phyloP scores from a whole-genome alignment of 1,284 basidiomycete genomes.

The Mycosarcoma mackinlayi region DNA sequence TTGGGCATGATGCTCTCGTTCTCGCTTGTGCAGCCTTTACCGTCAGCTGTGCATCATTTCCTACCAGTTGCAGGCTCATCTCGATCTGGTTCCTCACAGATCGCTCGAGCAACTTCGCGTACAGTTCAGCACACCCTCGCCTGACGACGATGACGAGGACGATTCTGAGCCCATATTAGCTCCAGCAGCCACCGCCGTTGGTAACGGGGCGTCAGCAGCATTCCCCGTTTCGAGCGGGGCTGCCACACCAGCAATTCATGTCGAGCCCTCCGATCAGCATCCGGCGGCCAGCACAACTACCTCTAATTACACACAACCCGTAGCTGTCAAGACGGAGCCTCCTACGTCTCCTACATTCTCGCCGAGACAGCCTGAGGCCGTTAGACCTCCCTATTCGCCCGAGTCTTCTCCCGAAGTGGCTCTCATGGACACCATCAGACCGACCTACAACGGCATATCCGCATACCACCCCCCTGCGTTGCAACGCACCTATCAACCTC shows the following conservation, averaged over 20 bases:
- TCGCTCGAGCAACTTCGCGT: constrained; percentile 31
- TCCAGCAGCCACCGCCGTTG: background rate
- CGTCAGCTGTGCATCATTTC: constrained; percentile 48
- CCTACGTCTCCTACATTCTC: constrained; percentile 20
- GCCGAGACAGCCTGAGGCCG: background rate
- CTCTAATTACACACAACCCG: background rate
- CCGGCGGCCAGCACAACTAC: background rate
- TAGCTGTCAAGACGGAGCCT: constrained; percentile 29
- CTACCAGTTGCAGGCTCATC: constrained; percentile 47
- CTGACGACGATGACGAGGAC: constrained; percentile 4
- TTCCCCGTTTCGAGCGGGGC: constrained; percentile 10
- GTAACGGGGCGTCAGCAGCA: background rate
- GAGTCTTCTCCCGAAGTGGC: constrained; percentile 47
- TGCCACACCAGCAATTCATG: background rate
- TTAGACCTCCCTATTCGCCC: constrained; percentile 22
- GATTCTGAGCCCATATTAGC: constrained; percentile 4
- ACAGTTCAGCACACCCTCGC: constrained; percentile 26
- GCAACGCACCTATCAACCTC: background rate
- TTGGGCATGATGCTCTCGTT: background rate
- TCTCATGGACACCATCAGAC: constrained; percentile 24
- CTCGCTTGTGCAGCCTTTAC: constrained; percentile 18
- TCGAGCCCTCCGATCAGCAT: background rate
- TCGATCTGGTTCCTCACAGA: constrained; percentile 40
- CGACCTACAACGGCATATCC: constrained; percentile 1
- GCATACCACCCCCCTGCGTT: background rate